phyloP scores from a whole-genome alignment of 2,329 filamentous ascomycete species.

The Plectosphaerella plurivora region DNA sequence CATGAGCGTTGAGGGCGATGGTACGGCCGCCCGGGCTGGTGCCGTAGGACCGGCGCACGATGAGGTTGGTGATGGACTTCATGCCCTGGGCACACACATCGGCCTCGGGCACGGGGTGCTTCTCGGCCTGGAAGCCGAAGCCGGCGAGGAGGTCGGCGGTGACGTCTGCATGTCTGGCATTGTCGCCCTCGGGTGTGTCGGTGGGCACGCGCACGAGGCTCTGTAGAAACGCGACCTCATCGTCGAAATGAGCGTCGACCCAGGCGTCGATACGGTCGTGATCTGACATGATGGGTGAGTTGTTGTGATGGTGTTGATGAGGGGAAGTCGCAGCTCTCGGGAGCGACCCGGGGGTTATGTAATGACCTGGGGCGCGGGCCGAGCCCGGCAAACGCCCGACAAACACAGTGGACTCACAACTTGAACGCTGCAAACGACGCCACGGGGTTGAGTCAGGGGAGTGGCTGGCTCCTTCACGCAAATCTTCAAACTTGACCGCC shows the following conservation, averaged over 20 bases:
- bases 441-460: too few species aligned
- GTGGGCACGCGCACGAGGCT: constrained; percentile 5
- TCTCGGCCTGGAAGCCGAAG: constrained; percentile 8
- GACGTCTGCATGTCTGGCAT: constrained; percentile 7
- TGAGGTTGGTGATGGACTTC: constrained; percentile 9
- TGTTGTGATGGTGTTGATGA: too few species aligned
- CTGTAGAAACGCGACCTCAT: constrained; percentile 7
- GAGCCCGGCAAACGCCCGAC: too few species aligned
- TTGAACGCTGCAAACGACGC: too few species aligned
- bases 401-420: too few species aligned
- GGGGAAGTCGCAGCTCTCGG: too few species aligned
- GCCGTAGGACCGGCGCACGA: constrained; percentile 6
- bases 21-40: constrained; percentile 2
- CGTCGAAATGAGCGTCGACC: constrained; percentile 8
- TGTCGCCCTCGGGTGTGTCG: constrained; percentile 6
- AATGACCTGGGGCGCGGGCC: too few species aligned
- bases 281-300: not conserved
- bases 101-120: constrained; percentile 6
- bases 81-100: constrained; percentile 6
- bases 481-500: too few species aligned
- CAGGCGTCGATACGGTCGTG: constrained; percentile 7
- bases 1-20: constrained; percentile 8
- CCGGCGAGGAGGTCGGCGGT: constrained; percentile 2
- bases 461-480: too few species aligned
- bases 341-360: too few species aligned